Percentiles rank a stretch among this genome's conserved stretches.
Conservation (phyloP, 2,329 filamentous ascomycete genomes). For the Trichophaea hybrida region DNA sequence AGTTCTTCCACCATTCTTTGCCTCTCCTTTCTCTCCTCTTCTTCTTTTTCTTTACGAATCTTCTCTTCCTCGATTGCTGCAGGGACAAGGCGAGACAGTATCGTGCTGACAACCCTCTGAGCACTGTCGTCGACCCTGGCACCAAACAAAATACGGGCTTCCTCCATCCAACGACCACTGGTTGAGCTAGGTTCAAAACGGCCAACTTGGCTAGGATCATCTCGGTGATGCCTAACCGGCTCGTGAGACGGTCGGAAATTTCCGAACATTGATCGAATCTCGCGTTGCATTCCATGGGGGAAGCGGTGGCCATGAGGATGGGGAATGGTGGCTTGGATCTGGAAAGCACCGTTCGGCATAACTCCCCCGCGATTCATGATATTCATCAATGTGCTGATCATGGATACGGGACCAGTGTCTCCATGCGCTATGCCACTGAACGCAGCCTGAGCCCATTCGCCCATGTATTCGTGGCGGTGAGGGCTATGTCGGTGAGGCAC, state of each 20-base stretch:
- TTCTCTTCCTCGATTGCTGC: slow-evolving; percentile 71
- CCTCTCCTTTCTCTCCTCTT: slow-evolving; percentile 41
- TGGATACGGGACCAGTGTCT: slow-evolving; percentile 18
- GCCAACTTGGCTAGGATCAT: slow-evolving; percentile 37
- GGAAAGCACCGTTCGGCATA: slow-evolving; percentile 39
- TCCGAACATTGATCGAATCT: slow-evolving; percentile 37
- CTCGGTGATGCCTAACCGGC: slow-evolving; percentile 30
- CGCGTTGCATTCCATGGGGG: slow-evolving; percentile 37
- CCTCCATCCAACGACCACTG: slow-evolving; percentile 69
- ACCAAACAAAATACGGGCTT: slow-evolving; percentile 75
- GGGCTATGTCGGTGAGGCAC: slow-evolving; percentile 8
- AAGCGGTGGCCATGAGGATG: slow-evolving; percentile 3
- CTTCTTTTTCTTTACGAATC: slow-evolving; percentile 46
- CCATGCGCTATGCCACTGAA: slow-evolving; percentile 22
- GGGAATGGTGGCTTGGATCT: slow-evolving; percentile 37
- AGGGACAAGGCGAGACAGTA: slow-evolving; percentile 63
- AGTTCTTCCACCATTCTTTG: slow-evolving; percentile 51
- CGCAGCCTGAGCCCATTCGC: slow-evolving; percentile 20
- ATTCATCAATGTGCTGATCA: slow-evolving; percentile 25
- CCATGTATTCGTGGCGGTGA: slow-evolving; percentile 18
- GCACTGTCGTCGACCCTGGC: slow-evolving; percentile 52
- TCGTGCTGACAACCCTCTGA: slow-evolving; percentile 49
- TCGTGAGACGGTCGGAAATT: slow-evolving; percentile 24
- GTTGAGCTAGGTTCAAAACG: slow-evolving; percentile 60
- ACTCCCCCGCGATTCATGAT: slow-evolving; percentile 23